Evolutionary conservation across 768 basidiomycete genomes (phyloP).

Genomic region (Rhizopogon vinicolor): DNA sequence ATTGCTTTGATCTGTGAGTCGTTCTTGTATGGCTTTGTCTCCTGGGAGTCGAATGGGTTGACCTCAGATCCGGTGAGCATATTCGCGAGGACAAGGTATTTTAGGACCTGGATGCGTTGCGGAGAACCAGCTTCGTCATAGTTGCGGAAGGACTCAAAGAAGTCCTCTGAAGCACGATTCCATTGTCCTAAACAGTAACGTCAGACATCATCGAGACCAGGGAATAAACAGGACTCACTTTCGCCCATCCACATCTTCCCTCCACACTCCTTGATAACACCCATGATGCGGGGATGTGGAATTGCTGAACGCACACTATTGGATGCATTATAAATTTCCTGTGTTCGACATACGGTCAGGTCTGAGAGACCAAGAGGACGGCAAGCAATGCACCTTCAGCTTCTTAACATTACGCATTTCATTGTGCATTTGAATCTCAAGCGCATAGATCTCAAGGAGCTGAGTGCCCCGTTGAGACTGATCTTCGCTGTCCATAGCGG

Average conservation of each 20-base stretch:
- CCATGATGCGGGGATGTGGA: conserved; percentile 97
- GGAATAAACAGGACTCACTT: conserved; percentile 44
- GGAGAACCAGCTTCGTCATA: conserved; percentile 98
- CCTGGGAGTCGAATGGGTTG: conserved; percentile 98
- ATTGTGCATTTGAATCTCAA: conserved; percentile 99
- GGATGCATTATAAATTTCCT: conserved; percentile 98
- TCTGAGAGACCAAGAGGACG: background rate
- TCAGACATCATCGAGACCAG: background rate
- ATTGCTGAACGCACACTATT: conserved; percentile 93
- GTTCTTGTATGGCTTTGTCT: conserved; percentile 97
- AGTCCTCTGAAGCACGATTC: conserved; percentile 95
- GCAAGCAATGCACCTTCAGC: conserved; percentile 60
- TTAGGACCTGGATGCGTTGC: conserved; percentile 95
- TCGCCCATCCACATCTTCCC: conserved; percentile 99
- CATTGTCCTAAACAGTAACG: conserved; percentile 68
- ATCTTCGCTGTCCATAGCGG: conserved; percentile 62
- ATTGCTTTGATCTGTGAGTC: conserved; percentile 97
- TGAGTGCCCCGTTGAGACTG: conserved; percentile 94
- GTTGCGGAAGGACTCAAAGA: conserved; percentile 98
- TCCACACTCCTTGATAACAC: conserved; percentile 97
- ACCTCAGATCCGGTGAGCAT: conserved; percentile 99
- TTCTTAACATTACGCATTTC: conserved; percentile 95
- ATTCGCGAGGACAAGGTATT: conserved; percentile 95
- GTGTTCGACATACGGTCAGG: background rate
- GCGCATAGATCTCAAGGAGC: conserved; percentile 92